phyloP scores from a whole-genome alignment of 2,329 filamentous ascomycete genomes.

The Cercospora sp. region DNA sequence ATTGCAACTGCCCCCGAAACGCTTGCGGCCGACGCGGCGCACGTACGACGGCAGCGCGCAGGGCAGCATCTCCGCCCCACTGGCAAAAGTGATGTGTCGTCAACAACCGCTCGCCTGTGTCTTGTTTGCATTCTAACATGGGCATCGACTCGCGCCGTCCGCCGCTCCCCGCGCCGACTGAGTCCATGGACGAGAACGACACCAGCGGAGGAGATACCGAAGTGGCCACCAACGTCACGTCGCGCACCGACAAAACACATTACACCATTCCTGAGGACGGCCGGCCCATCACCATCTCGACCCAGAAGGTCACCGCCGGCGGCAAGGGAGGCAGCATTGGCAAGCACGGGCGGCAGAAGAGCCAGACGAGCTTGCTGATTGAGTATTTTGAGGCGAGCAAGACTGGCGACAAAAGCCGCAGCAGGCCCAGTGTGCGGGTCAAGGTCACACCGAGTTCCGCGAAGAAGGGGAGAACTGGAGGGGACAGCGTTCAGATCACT shows the following conservation, averaged over 20 bases:
- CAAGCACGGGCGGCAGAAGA: constrained; percentile 58
- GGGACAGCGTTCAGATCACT: constrained; percentile 83
- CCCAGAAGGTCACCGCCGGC: constrained; percentile 56
- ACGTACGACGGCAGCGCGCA: constrained; percentile 10
- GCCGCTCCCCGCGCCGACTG: constrained; percentile 76
- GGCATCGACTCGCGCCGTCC: constrained; percentile 35
- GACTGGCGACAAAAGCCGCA: constrained; percentile 58
- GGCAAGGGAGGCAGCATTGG: constrained; percentile 52
- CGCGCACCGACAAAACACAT: constrained; percentile 67
- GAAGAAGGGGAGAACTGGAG: constrained; percentile 55
- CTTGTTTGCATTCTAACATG: constrained; percentile 20
- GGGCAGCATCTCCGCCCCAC: constrained; percentile 11
- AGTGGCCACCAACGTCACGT: constrained; percentile 67
- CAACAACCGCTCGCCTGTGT: constrained; percentile 10
- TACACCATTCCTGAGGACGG: constrained; percentile 84
- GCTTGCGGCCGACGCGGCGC: constrained; percentile 3
- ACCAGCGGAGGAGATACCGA: constrained; percentile 50
- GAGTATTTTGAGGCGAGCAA: constrained; percentile 91
- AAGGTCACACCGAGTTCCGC: constrained; percentile 73
- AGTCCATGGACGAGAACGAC: constrained; percentile 58
- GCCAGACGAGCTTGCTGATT: constrained; percentile 87
- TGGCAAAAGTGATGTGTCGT: constrained; percentile 15
- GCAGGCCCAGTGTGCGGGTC: constrained; percentile 78
- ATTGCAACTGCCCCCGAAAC: constrained; percentile 6
- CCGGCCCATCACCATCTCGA: constrained; percentile 88